Base-by-base conservation (phyloP, 1,284 basidiomycete species). In the Tetrapyrgos nigripes region DNA sequence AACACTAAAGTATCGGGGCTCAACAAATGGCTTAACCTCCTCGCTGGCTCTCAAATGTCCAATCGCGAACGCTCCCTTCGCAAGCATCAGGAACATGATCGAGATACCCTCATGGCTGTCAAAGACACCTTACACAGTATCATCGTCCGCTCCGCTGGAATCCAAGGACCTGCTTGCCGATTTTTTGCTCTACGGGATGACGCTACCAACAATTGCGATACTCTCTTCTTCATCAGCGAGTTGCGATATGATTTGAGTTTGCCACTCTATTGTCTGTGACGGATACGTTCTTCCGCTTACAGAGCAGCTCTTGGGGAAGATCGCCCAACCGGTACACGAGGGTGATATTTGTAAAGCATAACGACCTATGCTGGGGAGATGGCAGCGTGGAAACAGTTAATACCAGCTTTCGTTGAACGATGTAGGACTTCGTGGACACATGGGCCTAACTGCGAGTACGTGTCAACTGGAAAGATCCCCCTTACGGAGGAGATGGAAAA, bases 391-490 rank as follows among this genome's bases (percentile, higher is more conserved):
- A 76, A 75, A 48, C 64, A 68, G 31, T 65, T 76, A 5, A 50
- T 79, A 5, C 74, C 76, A n/a, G 74, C 68, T 4, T 65, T 75
- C 21, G 71, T 68, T 13, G 77, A 79, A 53, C 68, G 77, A 11
- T 78, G 75, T 50, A 68, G 76, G 8, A 70, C 71, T 1, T 37
- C 26, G 21, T 79, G 77, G 77, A 61, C 60, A 14, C 77, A 79
- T 51, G 54, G 46, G 5, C 51, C 62, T 9, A 66, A 67, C 11
- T 77, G 76, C 67, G 70, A 76, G 51, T 77, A 77, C 60, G 46
- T 48, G 1, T 10, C 56, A 2, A 43, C 50, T 23, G 64, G 61
- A 0, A 61, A 51, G 17, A 62, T 75, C n/a, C 76, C 75, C 2
- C 62, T 74, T 10, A 59, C 70, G 1, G 55, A 63, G 4, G 65